Evolutionary conservation across 2,329 filamentous ascomycete species (phyloP).

Genomic region (Sarocladium strictum): DNA sequence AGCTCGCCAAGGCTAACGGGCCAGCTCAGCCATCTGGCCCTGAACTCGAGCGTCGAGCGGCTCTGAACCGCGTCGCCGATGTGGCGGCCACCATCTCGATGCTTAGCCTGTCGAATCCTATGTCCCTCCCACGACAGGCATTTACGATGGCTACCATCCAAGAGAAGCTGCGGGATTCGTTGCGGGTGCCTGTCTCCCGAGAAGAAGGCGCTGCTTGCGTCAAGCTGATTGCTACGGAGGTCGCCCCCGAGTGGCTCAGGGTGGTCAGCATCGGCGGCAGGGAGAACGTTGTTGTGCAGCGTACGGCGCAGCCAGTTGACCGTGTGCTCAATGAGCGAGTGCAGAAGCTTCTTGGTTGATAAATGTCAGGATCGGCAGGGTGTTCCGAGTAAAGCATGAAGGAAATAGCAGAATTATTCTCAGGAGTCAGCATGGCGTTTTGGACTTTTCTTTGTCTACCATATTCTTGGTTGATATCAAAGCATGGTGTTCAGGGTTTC

Average conservation of each 20-base stretch:
- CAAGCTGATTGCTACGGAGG: conserved; percentile 44
- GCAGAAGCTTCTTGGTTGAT: conserved; percentile 24
- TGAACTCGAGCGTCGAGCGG: conserved; percentile 55
- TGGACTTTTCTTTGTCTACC: not conserved
- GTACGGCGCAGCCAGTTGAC: conserved; percentile 33
- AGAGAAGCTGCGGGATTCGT: conserved; percentile 62
- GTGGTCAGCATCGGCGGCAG: conserved; percentile 45
- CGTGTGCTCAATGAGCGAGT: conserved; percentile 31
- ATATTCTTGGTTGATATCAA: not conserved
- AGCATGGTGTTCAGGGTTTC: conserved; percentile 1
- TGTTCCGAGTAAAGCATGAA: not conserved
- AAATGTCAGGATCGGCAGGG: too few species aligned
- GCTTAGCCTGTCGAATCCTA: conserved; percentile 48
- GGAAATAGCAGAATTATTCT: not conserved
- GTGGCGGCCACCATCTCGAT: conserved; percentile 63
- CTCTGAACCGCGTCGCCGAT: conserved; percentile 62
- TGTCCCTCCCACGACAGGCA: conserved; percentile 49
- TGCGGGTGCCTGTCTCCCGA: conserved; percentile 47
- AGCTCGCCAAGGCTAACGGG: conserved; percentile 51
- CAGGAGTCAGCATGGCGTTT: not conserved
- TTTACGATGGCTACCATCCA: conserved; percentile 60
- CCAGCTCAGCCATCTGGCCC: conserved; percentile 49
- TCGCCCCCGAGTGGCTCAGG: conserved; percentile 51
- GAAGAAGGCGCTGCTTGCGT: conserved; percentile 48
- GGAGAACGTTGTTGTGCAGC: conserved; percentile 53